Conservation (phyloP, 164 flowering plant genomes). For the Macadamia tetraphylla region DNA sequence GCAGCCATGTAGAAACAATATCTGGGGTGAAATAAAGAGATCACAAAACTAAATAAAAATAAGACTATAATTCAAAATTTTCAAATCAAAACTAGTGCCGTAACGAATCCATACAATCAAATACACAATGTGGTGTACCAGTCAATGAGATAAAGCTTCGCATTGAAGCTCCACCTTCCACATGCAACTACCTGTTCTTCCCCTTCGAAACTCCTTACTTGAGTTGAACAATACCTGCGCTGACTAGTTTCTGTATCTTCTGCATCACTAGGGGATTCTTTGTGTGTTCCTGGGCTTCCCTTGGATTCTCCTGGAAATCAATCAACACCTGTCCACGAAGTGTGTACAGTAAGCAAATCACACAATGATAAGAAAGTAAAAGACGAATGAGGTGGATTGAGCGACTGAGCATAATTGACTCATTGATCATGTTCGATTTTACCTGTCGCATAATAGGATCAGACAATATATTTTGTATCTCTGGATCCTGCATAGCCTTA, state of each 20-base stretch:
- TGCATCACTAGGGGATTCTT: constrained; percentile 90
- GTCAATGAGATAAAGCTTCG: too few relatives aligned
- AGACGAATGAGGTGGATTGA: not conserved
- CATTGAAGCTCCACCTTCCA: too few relatives aligned
- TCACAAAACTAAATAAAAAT: not conserved
- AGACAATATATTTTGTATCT: constrained; percentile 81
- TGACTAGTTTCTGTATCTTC: constrained; percentile 88
- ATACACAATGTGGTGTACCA: too few relatives aligned
- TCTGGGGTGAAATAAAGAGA: too few relatives aligned
- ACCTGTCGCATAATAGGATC: constrained; percentile 99
- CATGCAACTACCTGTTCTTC: not conserved
- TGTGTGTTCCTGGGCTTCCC: constrained; percentile 81
- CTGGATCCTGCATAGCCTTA: constrained; percentile 97
- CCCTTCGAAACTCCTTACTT: constrained; percentile 23
- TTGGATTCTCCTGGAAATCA: constrained; percentile 94
- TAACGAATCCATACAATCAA: not conserved
- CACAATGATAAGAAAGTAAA: not conserved
- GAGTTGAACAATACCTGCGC: constrained; percentile 91
- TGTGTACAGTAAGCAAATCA: not conserved
- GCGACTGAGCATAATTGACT: too few relatives aligned
- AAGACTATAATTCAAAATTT: not conserved
- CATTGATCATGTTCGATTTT: not conserved
- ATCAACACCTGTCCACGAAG: constrained; percentile 52
- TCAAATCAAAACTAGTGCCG: not conserved
- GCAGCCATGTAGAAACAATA: too few relatives aligned